Base-by-base conservation (phyloP, 345 rosid species). In the Lepidium africanum region DNA sequence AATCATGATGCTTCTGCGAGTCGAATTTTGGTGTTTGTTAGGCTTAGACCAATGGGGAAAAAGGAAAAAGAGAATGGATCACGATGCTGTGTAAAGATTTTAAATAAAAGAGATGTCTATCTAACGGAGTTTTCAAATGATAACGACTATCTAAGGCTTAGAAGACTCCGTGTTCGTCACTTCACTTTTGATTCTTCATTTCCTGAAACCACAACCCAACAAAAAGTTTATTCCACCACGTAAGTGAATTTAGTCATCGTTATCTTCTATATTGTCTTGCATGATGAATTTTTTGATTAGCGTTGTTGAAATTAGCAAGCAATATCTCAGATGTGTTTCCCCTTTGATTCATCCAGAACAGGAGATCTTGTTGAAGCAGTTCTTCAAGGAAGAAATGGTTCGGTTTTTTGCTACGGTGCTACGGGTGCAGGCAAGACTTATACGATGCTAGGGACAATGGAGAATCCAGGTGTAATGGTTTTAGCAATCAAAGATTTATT, bases 371-470 rank as follows among this genome's bases (percentile, higher is more conserved):
- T 92, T 38, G 97, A 88, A 77, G 87, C 93, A 54, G 98, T 92
- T 41, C 72, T 90, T 70, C 90, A 86, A 67, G 97, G 98, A 69
- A 88, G 91, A 79, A 92, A 92, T 2, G 98, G 98, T 37, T 92
- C 98, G 1, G 98, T 92, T n/a, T 92, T 92, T 80, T 92, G 98
- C 78, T 92, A 92, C 41, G 98, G 98, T 37, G 97, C 98, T 11
- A 92, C 98, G 0, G 98, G 98, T 66, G 96, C 98, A 41, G 98
- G 98, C 33, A 92, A 92, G 84, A 92, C 97, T 6, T 82, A 90
- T 66, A 90, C 98, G 9, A 92, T 92, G 98, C 82, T 92, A 3
- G 98, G 98, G 12, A 90, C 96, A 4, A 6, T 90, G 71, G 91
- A 86, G 73, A 92, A 84, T 78, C 98, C 96, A 5, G 98, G 98